Conservation (phyloP, 2,329 filamentous ascomycete genomes). For the Fusarium sp. region DNA sequence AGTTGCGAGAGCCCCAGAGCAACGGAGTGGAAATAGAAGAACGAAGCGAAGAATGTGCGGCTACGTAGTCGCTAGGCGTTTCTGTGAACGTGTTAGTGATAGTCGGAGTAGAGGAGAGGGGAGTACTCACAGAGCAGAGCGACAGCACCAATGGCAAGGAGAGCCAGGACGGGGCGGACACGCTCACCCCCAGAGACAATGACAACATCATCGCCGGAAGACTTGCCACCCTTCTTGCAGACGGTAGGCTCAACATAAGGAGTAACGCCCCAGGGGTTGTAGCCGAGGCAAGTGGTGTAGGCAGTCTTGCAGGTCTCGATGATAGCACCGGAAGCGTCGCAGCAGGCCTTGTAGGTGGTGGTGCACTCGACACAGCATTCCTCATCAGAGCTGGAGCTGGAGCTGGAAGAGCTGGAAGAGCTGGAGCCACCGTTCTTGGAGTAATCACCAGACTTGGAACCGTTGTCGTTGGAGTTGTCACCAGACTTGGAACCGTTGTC, state of each 20-base stretch:
- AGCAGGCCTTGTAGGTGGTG: conserved; percentile 29
- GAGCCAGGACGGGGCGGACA: conserved; percentile 30
- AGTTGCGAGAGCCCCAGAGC: conserved; percentile 1
- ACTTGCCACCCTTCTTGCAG: conserved; percentile 22
- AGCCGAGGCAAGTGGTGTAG: conserved; percentile 31
- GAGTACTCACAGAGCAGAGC: conserved; percentile 30
- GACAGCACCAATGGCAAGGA: conserved; percentile 25
- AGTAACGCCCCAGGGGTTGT: conserved; percentile 19
- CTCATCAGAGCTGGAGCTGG: conserved; percentile 11
- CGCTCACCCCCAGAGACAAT: conserved; percentile 27
- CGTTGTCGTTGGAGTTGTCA: background rate
- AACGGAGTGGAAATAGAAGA: conserved; percentile 19
- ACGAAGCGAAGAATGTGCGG: conserved; percentile 13
- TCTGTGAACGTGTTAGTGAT: conserved; percentile 3
- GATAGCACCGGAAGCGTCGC: conserved; percentile 21
- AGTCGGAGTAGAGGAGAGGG: accelerated
- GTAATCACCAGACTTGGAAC: background rate
- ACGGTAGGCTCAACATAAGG: conserved; percentile 32
- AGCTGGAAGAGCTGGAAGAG: background rate
- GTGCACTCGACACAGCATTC: conserved; percentile 22
- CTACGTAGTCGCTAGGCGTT: conserved; percentile 5
- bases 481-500: background rate
- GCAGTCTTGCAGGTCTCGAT: conserved; percentile 24
- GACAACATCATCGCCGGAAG: conserved; percentile 22
- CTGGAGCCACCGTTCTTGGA: background rate